Conservation (phyloP, 2,329 filamentous ascomycete species). For the Diaporthe batatas region DNA sequence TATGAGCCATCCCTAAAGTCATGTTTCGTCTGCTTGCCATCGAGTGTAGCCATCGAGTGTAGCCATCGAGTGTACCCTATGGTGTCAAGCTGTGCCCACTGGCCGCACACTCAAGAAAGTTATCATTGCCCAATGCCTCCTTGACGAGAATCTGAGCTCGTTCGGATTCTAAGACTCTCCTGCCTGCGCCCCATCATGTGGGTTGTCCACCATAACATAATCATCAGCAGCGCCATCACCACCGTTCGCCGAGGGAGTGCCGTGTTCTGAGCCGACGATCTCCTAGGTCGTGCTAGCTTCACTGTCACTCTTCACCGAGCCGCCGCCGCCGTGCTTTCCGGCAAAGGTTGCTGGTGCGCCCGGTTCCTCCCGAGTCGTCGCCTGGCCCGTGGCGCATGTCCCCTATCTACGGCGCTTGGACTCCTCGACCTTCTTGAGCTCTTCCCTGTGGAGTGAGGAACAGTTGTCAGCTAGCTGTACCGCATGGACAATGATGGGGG, state of each 20-base stretch:
- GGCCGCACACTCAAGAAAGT: not conserved
- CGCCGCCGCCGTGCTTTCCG: not conserved
- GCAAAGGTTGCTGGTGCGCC: not conserved
- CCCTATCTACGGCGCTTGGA: conserved; percentile 71
- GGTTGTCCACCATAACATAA: not conserved
- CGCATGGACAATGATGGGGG: too few species aligned
- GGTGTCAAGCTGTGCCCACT: not conserved
- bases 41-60: too few species aligned
- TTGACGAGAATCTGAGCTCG: not conserved
- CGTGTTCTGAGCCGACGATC: conserved; percentile 2
- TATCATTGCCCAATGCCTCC: not conserved
- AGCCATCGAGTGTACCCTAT: conserved; percentile 37
- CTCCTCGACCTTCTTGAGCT: conserved; percentile 92
- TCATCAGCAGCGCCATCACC: conserved; percentile 6
- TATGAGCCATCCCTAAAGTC: not conserved
- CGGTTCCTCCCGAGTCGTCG: not conserved
- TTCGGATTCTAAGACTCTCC: not conserved
- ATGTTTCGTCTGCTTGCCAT: conserved; percentile 23
- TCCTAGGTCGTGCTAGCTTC: not conserved
- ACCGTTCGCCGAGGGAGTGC: not conserved
- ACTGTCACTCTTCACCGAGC: not conserved
- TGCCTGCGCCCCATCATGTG: not conserved
- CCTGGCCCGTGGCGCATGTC: not conserved
- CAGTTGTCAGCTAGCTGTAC: not conserved
- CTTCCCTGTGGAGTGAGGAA: conserved; percentile 72